phyloP scores from a whole-genome alignment of 805 yeast genomes.

The Brettanomyces naardenensis region DNA sequence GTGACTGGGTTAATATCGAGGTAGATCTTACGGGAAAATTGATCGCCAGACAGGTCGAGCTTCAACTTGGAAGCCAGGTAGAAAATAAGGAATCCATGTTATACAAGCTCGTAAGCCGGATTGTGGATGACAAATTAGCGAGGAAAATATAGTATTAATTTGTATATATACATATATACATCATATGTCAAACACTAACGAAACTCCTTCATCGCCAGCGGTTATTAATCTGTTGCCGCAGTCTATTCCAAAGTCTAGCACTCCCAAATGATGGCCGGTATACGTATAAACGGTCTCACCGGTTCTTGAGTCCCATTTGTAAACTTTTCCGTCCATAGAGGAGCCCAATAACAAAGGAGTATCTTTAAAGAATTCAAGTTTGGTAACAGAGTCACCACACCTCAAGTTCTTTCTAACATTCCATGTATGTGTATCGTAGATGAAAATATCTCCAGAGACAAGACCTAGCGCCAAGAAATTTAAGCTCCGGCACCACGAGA shows the following conservation, averaged over 20 bases:
- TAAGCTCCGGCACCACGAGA: slow-evolving; percentile 72
- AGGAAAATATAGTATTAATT: not conserved
- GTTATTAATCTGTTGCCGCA: slow-evolving; percentile 70
- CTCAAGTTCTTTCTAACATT: slow-evolving; percentile 64
- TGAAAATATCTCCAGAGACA: slow-evolving; percentile 78
- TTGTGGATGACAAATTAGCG: slow-evolving; percentile 37
- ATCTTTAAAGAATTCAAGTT: slow-evolving; percentile 52
- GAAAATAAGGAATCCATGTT: slow-evolving; percentile 41
- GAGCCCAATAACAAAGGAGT: slow-evolving; percentile 57
- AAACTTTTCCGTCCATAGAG: slow-evolving; percentile 78
- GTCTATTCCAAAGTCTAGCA: slow-evolving; percentile 72
- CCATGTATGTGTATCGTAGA: slow-evolving; percentile 85
- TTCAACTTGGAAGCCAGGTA: slow-evolving; percentile 47
- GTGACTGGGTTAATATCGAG: slow-evolving; percentile 76
- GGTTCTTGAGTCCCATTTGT: slow-evolving; percentile 84
- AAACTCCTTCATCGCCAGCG: slow-evolving; percentile 96
- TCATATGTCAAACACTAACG: slow-evolving; percentile 51
- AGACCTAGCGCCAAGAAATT: slow-evolving; percentile 78
- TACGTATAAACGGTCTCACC: slow-evolving; percentile 73
- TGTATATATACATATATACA: not conserved
- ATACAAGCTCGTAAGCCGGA: slow-evolving; percentile 37
- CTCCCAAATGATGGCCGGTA: slow-evolving; percentile 91
- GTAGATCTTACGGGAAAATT: slow-evolving; percentile 93
- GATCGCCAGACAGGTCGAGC: slow-evolving; percentile 75
- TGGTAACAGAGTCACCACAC: slow-evolving; percentile 79